phyloP scores from a whole-genome alignment of 176 grass and related monocot species.

The Lolium multiflorum region DNA sequence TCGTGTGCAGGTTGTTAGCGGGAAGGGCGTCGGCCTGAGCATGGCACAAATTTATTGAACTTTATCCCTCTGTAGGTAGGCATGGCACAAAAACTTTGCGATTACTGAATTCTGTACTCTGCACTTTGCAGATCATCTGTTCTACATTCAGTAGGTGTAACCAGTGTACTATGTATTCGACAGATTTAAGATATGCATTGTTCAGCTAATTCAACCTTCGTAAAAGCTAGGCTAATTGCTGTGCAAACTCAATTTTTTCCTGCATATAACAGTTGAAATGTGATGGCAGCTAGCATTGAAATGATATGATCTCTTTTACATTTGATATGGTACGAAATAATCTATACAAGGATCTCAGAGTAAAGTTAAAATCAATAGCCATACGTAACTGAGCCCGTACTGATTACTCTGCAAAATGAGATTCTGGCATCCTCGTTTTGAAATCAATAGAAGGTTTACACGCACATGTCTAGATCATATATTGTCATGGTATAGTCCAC shows the following conservation, averaged over 20 bases:
- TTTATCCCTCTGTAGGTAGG: neutral
- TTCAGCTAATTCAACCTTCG: too few species aligned
- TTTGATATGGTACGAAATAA: too few species aligned
- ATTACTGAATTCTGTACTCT: neutral
- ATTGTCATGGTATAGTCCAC: too few species aligned
- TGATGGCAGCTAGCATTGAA: neutral
- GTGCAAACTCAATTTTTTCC: too few species aligned
- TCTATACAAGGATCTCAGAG: neutral
- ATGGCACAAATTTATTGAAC: neutral
- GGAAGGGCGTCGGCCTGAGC: too few species aligned
- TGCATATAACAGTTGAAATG: slow-evolving; percentile 12
- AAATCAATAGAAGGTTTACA: too few species aligned
- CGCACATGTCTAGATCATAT: too few species aligned
- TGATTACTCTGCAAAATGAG: slow-evolving; percentile 13
- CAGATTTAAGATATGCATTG: slow-evolving; percentile 3
- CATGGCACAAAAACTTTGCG: neutral
- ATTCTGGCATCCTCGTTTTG: neutral
- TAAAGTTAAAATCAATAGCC: neutral
- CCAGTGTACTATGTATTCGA: neutral
- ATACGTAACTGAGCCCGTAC: too few species aligned
- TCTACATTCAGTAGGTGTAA: neutral
- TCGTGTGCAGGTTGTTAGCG: too few species aligned
- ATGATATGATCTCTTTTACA: slow-evolving; percentile 10
- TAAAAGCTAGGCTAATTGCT: too few species aligned
- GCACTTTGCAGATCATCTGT: neutral